Conservation (phyloP, 2,329 filamentous ascomycete genomes). For the Venturia aucupariae region DNA sequence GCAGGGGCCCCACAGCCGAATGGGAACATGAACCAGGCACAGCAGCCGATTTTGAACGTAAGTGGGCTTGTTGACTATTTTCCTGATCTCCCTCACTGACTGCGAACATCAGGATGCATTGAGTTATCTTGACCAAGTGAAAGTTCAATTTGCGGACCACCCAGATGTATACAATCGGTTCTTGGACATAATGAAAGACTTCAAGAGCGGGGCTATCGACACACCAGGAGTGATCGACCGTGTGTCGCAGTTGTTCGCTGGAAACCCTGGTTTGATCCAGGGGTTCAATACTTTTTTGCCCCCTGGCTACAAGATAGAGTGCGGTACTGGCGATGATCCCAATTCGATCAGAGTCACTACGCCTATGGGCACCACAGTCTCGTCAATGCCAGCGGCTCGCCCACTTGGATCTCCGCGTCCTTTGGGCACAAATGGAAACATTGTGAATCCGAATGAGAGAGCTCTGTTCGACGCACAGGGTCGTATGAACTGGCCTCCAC, state of each 20-base stretch:
- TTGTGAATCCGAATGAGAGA: constrained; percentile 21
- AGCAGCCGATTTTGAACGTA: constrained; percentile 75
- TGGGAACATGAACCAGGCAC: constrained; percentile 60
- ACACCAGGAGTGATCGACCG: constrained; percentile 95
- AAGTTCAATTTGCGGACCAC: constrained; percentile 93
- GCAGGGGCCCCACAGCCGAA: constrained; percentile 4
- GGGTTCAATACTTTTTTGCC: constrained; percentile 98
- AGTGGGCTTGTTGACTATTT: constrained; percentile 22
- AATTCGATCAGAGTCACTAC: constrained; percentile 96
- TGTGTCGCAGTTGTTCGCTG: constrained; percentile 90
- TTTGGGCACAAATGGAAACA: neutral
- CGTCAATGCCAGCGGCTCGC: constrained; percentile 60
- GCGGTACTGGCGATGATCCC: constrained; percentile 84
- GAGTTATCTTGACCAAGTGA: constrained; percentile 95
- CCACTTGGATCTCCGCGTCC: constrained; percentile 28
- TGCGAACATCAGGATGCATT: constrained; percentile 55
- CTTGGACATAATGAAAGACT: constrained; percentile 99
- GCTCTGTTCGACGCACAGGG: constrained; percentile 27
- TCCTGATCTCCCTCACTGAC: constrained; percentile 7
- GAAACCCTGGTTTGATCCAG: constrained; percentile 90
- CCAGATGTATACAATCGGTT: constrained; percentile 97
- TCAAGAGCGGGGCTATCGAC: constrained; percentile 87
- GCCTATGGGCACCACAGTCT: constrained; percentile 92
- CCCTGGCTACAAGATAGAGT: constrained; percentile 93
- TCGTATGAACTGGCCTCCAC: constrained; percentile 20